phyloP scores from a whole-genome alignment of 192 early-diverging fungal species.

The Coemansia sp. region DNA sequence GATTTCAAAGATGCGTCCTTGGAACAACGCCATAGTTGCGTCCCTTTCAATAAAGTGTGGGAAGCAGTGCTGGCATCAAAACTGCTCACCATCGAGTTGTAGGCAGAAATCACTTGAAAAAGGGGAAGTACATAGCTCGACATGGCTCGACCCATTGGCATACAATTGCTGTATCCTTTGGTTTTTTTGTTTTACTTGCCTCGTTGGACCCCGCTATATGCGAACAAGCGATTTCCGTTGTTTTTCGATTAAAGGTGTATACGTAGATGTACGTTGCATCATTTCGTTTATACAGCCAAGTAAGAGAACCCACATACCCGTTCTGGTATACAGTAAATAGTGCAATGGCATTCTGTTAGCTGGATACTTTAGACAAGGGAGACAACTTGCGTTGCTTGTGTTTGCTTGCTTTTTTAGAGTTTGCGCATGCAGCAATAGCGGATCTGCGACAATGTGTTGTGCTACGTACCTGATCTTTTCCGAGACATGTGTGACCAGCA shows the following conservation, averaged over 20 bases:
- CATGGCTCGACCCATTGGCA: not conserved
- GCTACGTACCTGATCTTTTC: conserved; percentile 46
- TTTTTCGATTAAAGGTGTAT: too few species aligned
- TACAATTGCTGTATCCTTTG: not conserved
- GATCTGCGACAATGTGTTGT: not conserved
- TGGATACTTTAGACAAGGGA: not conserved
- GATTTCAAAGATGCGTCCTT: not conserved
- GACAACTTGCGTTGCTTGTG: not conserved
- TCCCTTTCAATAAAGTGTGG: not conserved
- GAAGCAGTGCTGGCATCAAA: not conserved
- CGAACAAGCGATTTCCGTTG: not conserved
- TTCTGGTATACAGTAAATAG: not conserved
- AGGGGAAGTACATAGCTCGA: not conserved
- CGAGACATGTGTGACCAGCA: conserved; percentile 48
- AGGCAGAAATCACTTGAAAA: not conserved
- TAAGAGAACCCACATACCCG: not conserved
- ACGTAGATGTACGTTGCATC: too few species aligned
- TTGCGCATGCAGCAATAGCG: not conserved
- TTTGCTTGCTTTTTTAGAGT: not conserved
- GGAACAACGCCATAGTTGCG: not conserved
- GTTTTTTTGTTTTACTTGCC: not conserved
- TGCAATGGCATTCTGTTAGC: not conserved
- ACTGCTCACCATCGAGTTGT: not conserved
- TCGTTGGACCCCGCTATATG: conserved; percentile 11
- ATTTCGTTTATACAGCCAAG: not conserved